Evolutionary conservation across 2,329 filamentous ascomycete genomes (phyloP), one percentile per base, ranked within the genome.

Genomic region (Neofusicoccum kwambonambiense): DNA sequence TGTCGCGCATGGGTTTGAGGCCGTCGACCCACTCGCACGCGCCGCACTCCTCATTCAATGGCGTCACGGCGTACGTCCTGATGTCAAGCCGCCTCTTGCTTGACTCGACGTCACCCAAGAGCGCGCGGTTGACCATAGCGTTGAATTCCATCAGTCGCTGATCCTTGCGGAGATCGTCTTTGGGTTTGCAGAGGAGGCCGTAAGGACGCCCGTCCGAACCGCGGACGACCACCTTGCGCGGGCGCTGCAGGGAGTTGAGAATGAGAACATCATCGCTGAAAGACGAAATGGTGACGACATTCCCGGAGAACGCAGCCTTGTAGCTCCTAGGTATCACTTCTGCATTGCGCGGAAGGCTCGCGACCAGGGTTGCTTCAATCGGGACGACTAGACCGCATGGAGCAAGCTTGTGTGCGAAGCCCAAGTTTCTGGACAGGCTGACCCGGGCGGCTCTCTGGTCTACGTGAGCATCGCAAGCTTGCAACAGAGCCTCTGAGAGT

Each of bases 141-240:
- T 98, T 99, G 82, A 99, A 99, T 75, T 99, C 96, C 93, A 99
- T 99, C 19, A 99, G 87, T 60, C 95, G 92, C 76, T 98, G 94
- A 72, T 99, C 96, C 69, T 96, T 99, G 58, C 95, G 90, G 27
- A 99, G 85, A 76, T 99, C 96, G 75, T 99, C 95, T 76, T 98
- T 98, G 8, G 95, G 96, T 74, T 99, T 99, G 81, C 96, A 96
- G 64, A 99, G 84, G 7, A 99, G 86, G 68, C 92, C 91, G 76
- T 99, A 99, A 17, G 85, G 84, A 65, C 90, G 90, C 7, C 96
- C 95, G 77, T 99, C 93, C 0, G 91, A 94, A 0, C 94, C 95
- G 63, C 91, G 87, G 6, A 95, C 91, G 15, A 88, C 95, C 63
- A 99, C 87, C 70, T 94, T 95, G 58, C 94, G 88, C 12, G 96